Evolutionary conservation across 306 rosid genomes (phyloP), one percentile per base, ranked within the genome.

Genomic region (Quercus agrifolia): DNA sequence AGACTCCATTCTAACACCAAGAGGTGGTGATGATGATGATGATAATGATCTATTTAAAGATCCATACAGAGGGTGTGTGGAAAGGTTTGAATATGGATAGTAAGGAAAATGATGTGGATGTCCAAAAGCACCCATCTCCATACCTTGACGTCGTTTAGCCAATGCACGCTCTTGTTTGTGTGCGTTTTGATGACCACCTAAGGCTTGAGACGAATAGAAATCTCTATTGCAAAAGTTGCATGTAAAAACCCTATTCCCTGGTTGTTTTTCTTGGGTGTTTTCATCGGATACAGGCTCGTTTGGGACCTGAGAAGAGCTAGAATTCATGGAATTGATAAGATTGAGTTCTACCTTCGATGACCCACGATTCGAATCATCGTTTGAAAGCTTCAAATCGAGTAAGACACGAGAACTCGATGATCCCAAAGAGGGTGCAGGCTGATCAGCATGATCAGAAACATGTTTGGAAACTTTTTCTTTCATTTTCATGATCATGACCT

Each of bases 111-210:
- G 77, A 4, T 55, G 77, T 4, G 78, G 74, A 46, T 70, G 77
- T 1, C 85, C 89, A 5, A 82, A 71, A 71, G 80, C 83, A 3
- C 35, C 80, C 51, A 71, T 56, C 14, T 75, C 87, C 3, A 83
- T 38, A 6, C 86, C 93, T 80, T 91, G 95, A 14, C 88, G 87
- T 9, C 83, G 89, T 56, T 93, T 93, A 3, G 88, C 97, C 6
- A 90, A n/a, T 0, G 90, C 93, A 1, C 93, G 90, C 84, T 91
- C 97, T 27, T 86, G 91, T 55, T 90, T 93, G 54, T 93, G 98
- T 0, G 98, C 97, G 62, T 93, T 93, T 59, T 93, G 98, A 20
- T 91, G 98, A 1, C 98, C 97, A 30, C 98, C 98, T 20, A 93
- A 54, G 0, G 98, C 98, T 52, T 93, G 98, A 1, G 97, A 90